Conservation (phyloP, 345 rosid genomes). For the Hibiscus tridactylites region DNA sequence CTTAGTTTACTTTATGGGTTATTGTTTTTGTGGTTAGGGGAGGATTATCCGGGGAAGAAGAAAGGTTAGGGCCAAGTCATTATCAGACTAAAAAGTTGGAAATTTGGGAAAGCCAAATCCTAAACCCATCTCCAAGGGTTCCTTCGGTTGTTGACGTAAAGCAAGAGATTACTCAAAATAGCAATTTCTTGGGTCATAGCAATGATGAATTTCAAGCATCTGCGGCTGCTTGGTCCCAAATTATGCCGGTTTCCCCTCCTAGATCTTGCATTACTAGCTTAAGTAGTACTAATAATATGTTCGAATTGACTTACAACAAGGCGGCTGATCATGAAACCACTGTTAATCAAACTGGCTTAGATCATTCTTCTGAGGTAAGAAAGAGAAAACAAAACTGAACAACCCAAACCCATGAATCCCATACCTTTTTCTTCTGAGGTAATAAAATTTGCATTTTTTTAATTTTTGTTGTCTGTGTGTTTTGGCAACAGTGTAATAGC, state of each 20-base stretch:
- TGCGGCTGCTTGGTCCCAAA: slow-evolving; percentile 19
- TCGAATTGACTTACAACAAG: slow-evolving; percentile 35
- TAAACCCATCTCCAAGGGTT: slow-evolving; percentile 18
- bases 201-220: slow-evolving; percentile 26
- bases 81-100: slow-evolving; percentile 30
- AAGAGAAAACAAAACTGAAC: neutral
- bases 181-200: slow-evolving; percentile 24
- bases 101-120: slow-evolving; percentile 34
- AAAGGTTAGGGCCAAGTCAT: slow-evolving; percentile 20
- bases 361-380: slow-evolving; percentile 38
- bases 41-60: slow-evolving; percentile 32
- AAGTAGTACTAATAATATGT: slow-evolving; percentile 19
- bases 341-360: slow-evolving; percentile 15
- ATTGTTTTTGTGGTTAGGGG: slow-evolving; percentile 23
- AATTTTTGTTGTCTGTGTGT: neutral
- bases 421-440: too few species aligned
- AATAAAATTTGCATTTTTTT: neutral
- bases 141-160: slow-evolving; percentile 23
- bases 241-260: slow-evolving; percentile 35
- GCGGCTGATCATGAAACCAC: slow-evolving; percentile 8
- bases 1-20: neutral
- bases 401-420: neutral
- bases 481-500: slow-evolving; percentile 30
- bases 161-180: slow-evolving; percentile 33
- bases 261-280: slow-evolving; percentile 37